Conservation (phyloP, 345 rosid species). For the Heritiera littoralis region DNA sequence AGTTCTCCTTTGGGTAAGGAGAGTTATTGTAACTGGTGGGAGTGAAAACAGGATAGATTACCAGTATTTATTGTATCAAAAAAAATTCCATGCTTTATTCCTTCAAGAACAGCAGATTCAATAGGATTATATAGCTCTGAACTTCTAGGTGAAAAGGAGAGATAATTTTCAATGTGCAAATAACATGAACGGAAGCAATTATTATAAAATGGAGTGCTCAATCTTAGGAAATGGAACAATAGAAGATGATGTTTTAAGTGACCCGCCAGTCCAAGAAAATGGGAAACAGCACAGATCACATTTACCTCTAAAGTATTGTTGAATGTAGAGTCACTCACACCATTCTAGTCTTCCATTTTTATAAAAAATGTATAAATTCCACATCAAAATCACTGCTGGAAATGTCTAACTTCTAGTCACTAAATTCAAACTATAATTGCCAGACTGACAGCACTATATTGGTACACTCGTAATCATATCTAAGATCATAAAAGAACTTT, state of each 20-base stretch:
- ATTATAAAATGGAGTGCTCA: neutral
- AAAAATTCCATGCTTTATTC: neutral
- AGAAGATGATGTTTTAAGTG: neutral
- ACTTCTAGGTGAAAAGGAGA: neutral
- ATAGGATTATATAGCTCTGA: neutral
- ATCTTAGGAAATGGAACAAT: neutral
- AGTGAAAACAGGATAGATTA: neutral
- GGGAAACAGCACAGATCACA: neutral
- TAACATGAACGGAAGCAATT: neutral
- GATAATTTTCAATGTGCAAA: neutral
- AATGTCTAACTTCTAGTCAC: neutral
- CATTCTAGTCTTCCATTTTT: neutral
- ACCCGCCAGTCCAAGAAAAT: neutral
- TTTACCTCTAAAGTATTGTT: neutral
- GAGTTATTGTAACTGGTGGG: neutral
- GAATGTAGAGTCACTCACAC: neutral
- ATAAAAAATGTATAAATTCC: neutral
- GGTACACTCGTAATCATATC: neutral
- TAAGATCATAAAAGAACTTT: neutral
- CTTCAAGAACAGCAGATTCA: neutral
- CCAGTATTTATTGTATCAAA: neutral
- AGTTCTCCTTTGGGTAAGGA: neutral
- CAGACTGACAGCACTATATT: neutral
- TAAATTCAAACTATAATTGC: constrained; percentile 1
- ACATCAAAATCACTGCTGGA: neutral